Conservation (phyloP, 1,284 basidiomycete species). For the Trametes polyzona region DNA sequence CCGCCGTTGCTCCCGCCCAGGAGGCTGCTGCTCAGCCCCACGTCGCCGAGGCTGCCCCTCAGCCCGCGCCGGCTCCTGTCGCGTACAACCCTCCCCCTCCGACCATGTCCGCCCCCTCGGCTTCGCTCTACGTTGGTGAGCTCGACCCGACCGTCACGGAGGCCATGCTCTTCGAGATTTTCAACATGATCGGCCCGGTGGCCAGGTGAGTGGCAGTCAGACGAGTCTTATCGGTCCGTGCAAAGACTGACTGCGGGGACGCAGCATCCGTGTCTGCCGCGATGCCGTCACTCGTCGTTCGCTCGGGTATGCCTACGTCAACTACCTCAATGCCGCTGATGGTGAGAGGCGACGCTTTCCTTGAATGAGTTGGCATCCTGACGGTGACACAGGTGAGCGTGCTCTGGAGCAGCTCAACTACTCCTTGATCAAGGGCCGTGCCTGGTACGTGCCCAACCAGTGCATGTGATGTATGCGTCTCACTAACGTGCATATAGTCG, state of each 20-base stretch:
- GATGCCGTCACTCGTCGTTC: conserved; percentile 99
- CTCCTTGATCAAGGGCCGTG: conserved; percentile 96
- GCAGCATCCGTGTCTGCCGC: conserved; percentile 97
- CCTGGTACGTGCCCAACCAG: conserved; percentile 65
- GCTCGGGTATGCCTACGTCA: conserved; percentile 99
- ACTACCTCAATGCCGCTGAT: conserved; percentile 96
- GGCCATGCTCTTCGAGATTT: conserved; percentile 99
- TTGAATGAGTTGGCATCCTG: conserved; percentile 8
- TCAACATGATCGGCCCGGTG: conserved; percentile 99
- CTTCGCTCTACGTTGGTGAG: conserved; percentile 99
- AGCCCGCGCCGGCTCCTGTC: conserved; percentile 42
- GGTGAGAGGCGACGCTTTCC: conserved; percentile 54
- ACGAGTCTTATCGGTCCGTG: conserved; percentile 10
- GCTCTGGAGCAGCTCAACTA: conserved; percentile 99
- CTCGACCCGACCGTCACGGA: conserved; percentile 98
- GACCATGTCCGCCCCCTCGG: conserved; percentile 73
- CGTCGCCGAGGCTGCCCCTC: conserved; percentile 43
- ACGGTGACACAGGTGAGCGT: conserved; percentile 74
- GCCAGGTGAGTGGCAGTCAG: conserved; percentile 67
- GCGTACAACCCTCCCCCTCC: conserved; percentile 64
- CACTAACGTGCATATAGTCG: conserved; percentile 57
- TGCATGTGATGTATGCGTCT: background rate
- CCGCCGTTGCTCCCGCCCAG: conserved; percentile 39
- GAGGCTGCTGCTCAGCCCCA: conserved; percentile 34
- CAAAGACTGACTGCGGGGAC: conserved; percentile 14